Base-by-base conservation (phyloP, 2,329 filamentous ascomycete genomes). In the Colletotrichum sp. region DNA sequence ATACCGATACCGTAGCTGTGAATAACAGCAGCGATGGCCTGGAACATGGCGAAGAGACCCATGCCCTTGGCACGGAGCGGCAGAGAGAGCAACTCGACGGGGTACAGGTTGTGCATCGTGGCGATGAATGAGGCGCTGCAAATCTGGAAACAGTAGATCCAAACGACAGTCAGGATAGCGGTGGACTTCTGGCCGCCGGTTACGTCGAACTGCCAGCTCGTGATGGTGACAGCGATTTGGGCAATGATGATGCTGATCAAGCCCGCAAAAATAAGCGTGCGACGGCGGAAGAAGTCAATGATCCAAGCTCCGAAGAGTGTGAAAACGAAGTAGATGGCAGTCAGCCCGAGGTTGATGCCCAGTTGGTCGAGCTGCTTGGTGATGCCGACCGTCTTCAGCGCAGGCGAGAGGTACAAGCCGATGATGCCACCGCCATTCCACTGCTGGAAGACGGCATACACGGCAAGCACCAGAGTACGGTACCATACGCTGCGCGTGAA, bases 121-220 rank as follows among this genome's bases (percentile, higher is more conserved):
- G 87, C 87, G 65, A 88, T 86, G 44, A 89, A 83, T 1, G 83
- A 82, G 1, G 87, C 85, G 2, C 85, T 87, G 79, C 85, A 87
- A 21, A 87, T 83, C 78, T 89, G 87, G 81, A 88, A 89, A 64
- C 86, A 78, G 78, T 87, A 89, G 55, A 89, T 85, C 85, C 86
- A 89, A 64, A 88, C 80, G 5, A 89, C 82, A 1, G 86, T 87
- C 5, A 89, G 80, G 6, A 80, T 83, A 7, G 85, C 86, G 6
- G 85, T 64, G 1, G 62, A 21, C n/a, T 13, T 36, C 34, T 36
- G 7, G 34, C 62, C 55, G 13, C 55, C 62, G 12, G 62, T 44
- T 0, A 85, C 28, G 10, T 78, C 80, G 77, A 86, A 89, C 69
- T 85, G 84, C 88, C 87, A 89, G 7, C 86, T 86, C 2, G 87